Evolutionary conservation across 2,329 filamentous ascomycete species (phyloP).

Genomic region (Pseudocercospora vitis): DNA sequence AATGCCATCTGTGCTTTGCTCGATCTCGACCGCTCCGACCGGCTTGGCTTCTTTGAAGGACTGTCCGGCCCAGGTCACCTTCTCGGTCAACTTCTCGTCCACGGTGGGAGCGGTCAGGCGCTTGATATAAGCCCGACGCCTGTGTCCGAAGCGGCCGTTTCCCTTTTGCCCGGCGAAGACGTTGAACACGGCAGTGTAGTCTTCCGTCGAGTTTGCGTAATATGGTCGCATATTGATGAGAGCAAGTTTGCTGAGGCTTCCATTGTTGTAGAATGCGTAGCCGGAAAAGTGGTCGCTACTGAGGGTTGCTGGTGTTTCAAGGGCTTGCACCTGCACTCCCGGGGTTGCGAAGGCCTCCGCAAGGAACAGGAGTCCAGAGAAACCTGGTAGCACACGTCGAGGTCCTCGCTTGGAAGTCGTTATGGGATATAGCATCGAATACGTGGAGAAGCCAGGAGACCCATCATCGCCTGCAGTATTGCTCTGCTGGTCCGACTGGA

Average conservation of each 20-base stretch:
- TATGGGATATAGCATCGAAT: constrained; percentile 33
- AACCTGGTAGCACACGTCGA: constrained; percentile 32
- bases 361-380: constrained; percentile 32
- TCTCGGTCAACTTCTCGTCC: constrained; percentile 28
- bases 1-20: constrained; percentile 22
- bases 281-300: constrained; percentile 31
- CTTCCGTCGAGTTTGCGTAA: constrained; percentile 33
- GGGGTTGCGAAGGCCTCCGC: constrained; percentile 33
- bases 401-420: constrained; percentile 28
- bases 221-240: constrained; percentile 34
- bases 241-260: constrained; percentile 31
- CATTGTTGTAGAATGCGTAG: constrained; percentile 31
- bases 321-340: constrained; percentile 27
- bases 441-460: constrained; percentile 33
- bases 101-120: constrained; percentile 33
- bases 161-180: constrained; percentile 13
- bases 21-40: constrained; percentile 23
- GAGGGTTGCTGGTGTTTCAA: constrained; percentile 26
- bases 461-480: constrained; percentile 34
- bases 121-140: constrained; percentile 24
- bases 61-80: constrained; percentile 34
- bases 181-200: constrained; percentile 27
- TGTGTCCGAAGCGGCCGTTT: constrained; percentile 2
- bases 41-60: constrained; percentile 30
- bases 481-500: constrained; percentile 33